These are phyloP conservation scores for Ajuga chamaepitys DNA, from an alignment of 257 asterid species.

Conservation along the genomic window DNA sequence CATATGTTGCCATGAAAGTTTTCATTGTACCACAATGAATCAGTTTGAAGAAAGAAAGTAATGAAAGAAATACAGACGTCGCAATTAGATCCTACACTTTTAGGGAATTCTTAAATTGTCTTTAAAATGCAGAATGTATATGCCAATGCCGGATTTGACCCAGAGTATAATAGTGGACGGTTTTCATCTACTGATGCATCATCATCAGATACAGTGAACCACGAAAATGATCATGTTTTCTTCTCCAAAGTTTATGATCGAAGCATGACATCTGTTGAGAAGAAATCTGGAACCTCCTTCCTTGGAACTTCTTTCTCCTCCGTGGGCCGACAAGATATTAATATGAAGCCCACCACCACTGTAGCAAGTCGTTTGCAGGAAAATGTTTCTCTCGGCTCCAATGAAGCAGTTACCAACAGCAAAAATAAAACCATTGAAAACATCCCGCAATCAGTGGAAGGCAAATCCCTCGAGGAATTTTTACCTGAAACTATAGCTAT, in stretches of 20 bases:
- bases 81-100: neutral
- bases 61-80: neutral
- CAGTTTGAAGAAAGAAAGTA: neutral
- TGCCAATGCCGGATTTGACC: slow-evolving; percentile 27
- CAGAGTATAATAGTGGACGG: slow-evolving; percentile 9
- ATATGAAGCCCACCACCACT: slow-evolving; percentile 20
- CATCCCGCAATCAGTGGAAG: slow-evolving; percentile 15
- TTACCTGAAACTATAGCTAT: slow-evolving; percentile 7
- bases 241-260: slow-evolving; percentile 38
- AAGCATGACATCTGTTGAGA: slow-evolving; percentile 53
- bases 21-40: neutral
- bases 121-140: slow-evolving; percentile 39
- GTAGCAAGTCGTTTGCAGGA: slow-evolving; percentile 20
- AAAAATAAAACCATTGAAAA: slow-evolving; percentile 8
- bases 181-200: slow-evolving; percentile 22
- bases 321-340: slow-evolving; percentile 22
- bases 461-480: slow-evolving; percentile 14
- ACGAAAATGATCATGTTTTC: slow-evolving; percentile 20
- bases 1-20: neutral
- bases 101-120: neutral
- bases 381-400: slow-evolving; percentile 15
- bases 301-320: slow-evolving; percentile 40
- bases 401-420: slow-evolving; percentile 13
- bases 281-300: slow-evolving; percentile 26
- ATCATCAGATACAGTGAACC: slow-evolving; percentile 25